phyloP scores from a whole-genome alignment of 83 land plant species.

The Picea abies region DNA sequence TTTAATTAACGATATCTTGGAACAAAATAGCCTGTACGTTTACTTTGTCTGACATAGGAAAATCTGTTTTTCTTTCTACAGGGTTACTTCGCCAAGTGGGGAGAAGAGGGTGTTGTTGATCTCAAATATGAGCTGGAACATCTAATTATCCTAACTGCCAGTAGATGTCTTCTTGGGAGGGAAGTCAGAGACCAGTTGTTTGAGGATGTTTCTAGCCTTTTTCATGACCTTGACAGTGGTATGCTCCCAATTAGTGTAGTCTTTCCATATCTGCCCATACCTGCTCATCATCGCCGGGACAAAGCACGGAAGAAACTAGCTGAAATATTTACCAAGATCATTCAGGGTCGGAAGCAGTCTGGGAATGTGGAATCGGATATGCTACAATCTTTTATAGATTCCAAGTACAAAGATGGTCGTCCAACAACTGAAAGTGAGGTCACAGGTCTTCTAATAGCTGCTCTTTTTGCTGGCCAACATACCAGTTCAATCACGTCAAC shows the following conservation, averaged over 20 bases:
- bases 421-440: conserved; percentile 81
- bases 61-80: conserved; percentile 29
- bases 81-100: conserved; percentile 96
- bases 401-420: conserved; percentile 92
- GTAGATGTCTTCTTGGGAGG: conserved; percentile 87
- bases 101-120: conserved; percentile 87
- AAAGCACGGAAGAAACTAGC: conserved; percentile 82
- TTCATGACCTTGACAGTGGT: conserved; percentile 98
- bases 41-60: conserved; percentile 2
- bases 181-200: conserved; percentile 95
- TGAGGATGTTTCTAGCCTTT: conserved; percentile 88
- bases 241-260: conserved; percentile 97
- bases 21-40: neutral
- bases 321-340: conserved; percentile 78
- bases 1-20: neutral
- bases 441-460: conserved; percentile 94
- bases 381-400: conserved; percentile 96
- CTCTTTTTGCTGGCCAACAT: conserved; percentile 98
- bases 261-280: conserved; percentile 96
- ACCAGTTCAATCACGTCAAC: conserved; percentile 97
- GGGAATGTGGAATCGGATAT: conserved; percentile 76
- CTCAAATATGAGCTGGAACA: conserved; percentile 92
- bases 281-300: conserved; percentile 89
- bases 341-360: conserved; percentile 60
- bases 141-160: conserved; percentile 93